These are phyloP conservation scores for Xerocomellus intermedius DNA, from an alignment of 768 basidiomycete species.

Conservation along the genomic window DNA sequence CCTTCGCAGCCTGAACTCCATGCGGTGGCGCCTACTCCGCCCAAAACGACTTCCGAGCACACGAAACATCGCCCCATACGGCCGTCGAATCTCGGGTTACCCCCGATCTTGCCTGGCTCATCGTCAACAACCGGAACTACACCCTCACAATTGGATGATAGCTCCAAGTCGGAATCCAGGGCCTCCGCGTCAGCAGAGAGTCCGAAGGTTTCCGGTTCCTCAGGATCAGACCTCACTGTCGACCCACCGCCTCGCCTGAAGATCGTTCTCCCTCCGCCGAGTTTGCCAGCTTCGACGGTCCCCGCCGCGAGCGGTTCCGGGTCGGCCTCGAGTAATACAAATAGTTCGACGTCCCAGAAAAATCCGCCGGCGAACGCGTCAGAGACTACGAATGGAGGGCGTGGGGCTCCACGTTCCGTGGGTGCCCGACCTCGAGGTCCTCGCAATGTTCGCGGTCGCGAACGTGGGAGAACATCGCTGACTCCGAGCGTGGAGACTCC, in stretches of 20 bases:
- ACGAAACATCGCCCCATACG: not conserved
- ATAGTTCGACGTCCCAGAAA: not conserved
- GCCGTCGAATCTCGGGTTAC: slow-evolving; percentile 17
- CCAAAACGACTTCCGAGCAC: not conserved
- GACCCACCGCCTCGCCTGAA: not conserved
- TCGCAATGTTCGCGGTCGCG: not conserved
- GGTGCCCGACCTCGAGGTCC: not conserved
- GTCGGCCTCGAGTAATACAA: not conserved
- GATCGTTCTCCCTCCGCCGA: not conserved
- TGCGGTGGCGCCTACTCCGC: not conserved
- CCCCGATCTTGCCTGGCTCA: not conserved
- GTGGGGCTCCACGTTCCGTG: not conserved
- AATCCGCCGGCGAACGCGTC: not conserved
- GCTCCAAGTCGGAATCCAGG: not conserved
- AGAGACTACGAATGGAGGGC: not conserved
- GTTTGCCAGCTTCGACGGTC: not conserved
- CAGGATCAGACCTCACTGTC: not conserved
- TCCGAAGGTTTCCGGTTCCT: not conserved
- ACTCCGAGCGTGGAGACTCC: not conserved
- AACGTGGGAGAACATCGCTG: not conserved
- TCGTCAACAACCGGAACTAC: not conserved
- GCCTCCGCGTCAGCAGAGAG: not conserved
- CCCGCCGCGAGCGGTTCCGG: not conserved
- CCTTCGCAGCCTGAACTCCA: not conserved
- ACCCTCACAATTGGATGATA: not conserved